Percentiles rank a stretch among this genome's conserved stretches.
These are phyloP conservation scores for Xerocomellus chrysenteron DNA, from an alignment of 768 basidiomycete species.

Conservation along the genomic window DNA sequence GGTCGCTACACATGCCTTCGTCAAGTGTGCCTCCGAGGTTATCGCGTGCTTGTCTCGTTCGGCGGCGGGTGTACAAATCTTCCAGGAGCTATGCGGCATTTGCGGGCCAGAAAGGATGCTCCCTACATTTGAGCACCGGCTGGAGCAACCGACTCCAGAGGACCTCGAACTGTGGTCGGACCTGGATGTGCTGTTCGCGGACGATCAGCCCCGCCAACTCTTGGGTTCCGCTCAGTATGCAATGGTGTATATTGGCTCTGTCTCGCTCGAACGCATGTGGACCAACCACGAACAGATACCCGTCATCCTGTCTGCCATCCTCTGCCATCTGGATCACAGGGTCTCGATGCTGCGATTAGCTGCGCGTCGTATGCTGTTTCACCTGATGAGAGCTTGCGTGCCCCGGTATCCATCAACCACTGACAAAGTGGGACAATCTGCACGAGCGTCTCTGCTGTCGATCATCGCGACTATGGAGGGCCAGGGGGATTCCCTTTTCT, in stretches of 20 bases:
- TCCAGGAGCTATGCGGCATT: constrained; percentile 81
- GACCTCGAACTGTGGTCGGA: constrained; percentile 80
- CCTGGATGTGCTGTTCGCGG: constrained; percentile 69
- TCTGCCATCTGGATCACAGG: constrained; percentile 82
- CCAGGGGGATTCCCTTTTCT: constrained; percentile 57
- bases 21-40: constrained; percentile 76
- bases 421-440: constrained; percentile 52
- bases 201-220: constrained; percentile 62
- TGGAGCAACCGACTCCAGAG: constrained; percentile 55
- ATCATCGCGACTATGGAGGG: constrained; percentile 55
- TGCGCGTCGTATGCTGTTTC: constrained; percentile 80
- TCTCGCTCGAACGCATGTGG: constrained; percentile 75
- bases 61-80: constrained; percentile 65
- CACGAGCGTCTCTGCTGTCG: constrained; percentile 49
- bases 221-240: constrained; percentile 88
- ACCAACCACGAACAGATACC: constrained; percentile 69
- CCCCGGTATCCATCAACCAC: constrained; percentile 73
- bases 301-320: constrained; percentile 71
- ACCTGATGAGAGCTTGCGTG: constrained; percentile 78
- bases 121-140: constrained; percentile 69
- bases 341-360: constrained; percentile 64
- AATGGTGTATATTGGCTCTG: constrained; percentile 78
- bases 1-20: constrained; percentile 75
- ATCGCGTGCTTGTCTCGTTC: constrained; percentile 84
- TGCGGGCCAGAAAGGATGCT: constrained; percentile 86